Conservation (phyloP, 257 asterid genomes). For the Solanum virginianum region DNA sequence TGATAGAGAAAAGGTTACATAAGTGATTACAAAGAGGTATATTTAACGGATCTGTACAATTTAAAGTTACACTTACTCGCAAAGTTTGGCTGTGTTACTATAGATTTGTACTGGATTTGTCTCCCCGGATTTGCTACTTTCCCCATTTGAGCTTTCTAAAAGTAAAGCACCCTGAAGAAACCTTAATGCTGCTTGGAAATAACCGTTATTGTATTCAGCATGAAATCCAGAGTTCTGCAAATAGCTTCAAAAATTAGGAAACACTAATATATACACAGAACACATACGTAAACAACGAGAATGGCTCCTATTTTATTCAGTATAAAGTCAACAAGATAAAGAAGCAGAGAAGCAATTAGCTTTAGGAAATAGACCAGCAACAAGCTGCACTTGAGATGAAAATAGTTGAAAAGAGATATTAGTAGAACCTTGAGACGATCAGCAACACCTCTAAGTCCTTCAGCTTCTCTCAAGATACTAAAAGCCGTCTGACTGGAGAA, state of each 20-base stretch:
- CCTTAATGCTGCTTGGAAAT: constrained; percentile 73
- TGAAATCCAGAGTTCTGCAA: constrained; percentile 67
- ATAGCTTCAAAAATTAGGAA: constrained; percentile 7
- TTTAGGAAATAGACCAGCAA: not conserved
- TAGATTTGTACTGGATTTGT: constrained; percentile 55
- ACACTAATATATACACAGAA: not conserved
- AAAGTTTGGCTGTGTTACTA: constrained; percentile 59
- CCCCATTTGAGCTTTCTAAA: constrained; percentile 47
- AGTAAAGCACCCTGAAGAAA: constrained; percentile 84
- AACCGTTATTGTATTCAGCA: constrained; percentile 59
- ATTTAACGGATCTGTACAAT: not conserved
- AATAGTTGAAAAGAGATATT: not conserved
- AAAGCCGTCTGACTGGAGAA: constrained; percentile 24
- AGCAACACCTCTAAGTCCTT: constrained; percentile 55
- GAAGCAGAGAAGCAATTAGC: not conserved
- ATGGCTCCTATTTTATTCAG: not conserved
- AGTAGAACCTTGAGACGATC: constrained; percentile 62
- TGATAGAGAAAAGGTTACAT: not conserved
- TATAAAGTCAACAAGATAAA: not conserved
- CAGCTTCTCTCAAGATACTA: constrained; percentile 59
- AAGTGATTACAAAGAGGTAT: not conserved
- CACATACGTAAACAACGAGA: not conserved
- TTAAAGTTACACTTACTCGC: constrained; percentile 47
- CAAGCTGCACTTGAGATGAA: not conserved
- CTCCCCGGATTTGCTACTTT: constrained; percentile 39